Conservation (phyloP, 2,329 filamentous ascomycete genomes). For the Diplodia scrobiculata region DNA sequence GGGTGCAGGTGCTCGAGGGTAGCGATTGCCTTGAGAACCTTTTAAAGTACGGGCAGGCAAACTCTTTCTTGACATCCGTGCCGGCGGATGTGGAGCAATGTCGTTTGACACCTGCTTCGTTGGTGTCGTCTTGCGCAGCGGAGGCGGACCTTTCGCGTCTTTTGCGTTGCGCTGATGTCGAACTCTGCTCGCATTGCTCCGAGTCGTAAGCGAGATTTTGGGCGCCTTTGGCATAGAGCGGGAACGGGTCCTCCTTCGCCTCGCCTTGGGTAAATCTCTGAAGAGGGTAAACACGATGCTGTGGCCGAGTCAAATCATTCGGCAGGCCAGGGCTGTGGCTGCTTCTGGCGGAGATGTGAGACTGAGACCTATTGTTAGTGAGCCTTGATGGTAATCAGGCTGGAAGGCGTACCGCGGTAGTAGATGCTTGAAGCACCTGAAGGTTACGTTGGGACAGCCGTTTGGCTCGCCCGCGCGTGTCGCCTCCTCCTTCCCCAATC, state of each 20-base stretch:
- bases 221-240: not conserved
- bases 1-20: not conserved
- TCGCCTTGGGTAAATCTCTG: not conserved
- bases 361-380: not conserved
- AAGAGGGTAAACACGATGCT: not conserved
- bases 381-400: not conserved
- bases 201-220: not conserved
- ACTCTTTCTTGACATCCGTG: not conserved
- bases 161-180: not conserved
- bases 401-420: not conserved
- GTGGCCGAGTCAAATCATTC: not conserved
- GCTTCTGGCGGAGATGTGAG: too few species aligned
- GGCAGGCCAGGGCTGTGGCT: not conserved
- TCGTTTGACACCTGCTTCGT: not conserved
- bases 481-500: not conserved
- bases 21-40: not conserved
- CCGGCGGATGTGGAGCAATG: not conserved
- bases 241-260: not conserved
- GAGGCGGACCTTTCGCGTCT: not conserved
- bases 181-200: not conserved
- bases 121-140: not conserved
- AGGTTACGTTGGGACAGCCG: not conserved
- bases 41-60: not conserved
- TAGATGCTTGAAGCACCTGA: not conserved
- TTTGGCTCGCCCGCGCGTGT: not conserved